Percentiles rank a stretch among this genome's conserved stretches.
Evolutionary conservation across 371 early-diverging fungal genomes (phyloP).

Genomic region (Chytridiales sp.): DNA sequence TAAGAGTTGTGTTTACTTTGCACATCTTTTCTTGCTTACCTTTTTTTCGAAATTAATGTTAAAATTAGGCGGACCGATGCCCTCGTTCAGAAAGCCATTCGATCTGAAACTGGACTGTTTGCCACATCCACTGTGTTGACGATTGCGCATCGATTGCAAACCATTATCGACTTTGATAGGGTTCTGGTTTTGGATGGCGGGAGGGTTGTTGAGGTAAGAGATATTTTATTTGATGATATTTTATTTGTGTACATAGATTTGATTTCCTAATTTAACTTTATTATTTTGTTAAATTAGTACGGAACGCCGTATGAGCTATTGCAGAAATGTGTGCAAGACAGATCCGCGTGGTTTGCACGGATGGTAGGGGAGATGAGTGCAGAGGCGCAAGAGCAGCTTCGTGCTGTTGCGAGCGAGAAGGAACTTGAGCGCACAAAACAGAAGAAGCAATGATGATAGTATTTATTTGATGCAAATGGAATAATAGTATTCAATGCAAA

Average conservation of each 20-base stretch:
- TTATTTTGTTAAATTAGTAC: slow-evolving; percentile 11
- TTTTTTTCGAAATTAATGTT: no score
- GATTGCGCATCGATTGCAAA: slow-evolving; percentile 73
- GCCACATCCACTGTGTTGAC: slow-evolving; percentile 59
- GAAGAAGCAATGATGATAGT: no score
- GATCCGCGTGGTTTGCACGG: slow-evolving; percentile 35
- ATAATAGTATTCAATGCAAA: no score
- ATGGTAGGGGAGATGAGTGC: slow-evolving; percentile 48
- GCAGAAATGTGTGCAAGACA: slow-evolving; percentile 21
- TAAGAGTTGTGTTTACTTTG: no score
- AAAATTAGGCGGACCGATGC: slow-evolving; percentile 47
- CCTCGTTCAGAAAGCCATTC: slow-evolving; percentile 43
- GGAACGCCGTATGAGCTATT: slow-evolving; percentile 41
- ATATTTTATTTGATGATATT: slow-evolving; percentile 39
- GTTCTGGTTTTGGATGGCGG: slow-evolving; percentile 85
- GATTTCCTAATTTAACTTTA: background rate
- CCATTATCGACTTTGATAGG: slow-evolving; percentile 88
- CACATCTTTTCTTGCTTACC: no score
- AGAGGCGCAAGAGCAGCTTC: slow-evolving; percentile 33
- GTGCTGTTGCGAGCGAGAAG: slow-evolving; percentile 22
- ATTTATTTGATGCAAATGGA: no score
- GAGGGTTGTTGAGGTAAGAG: slow-evolving; percentile 59
- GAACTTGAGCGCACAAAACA: no score
- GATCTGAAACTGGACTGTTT: slow-evolving; percentile 47
- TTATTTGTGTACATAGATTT: background rate